A percentile compares a stretch with the other conserved stretches of the same genome.
Conservation (phyloP, 2,329 filamentous ascomycete genomes). For the Cryphonectria nitschkei region DNA sequence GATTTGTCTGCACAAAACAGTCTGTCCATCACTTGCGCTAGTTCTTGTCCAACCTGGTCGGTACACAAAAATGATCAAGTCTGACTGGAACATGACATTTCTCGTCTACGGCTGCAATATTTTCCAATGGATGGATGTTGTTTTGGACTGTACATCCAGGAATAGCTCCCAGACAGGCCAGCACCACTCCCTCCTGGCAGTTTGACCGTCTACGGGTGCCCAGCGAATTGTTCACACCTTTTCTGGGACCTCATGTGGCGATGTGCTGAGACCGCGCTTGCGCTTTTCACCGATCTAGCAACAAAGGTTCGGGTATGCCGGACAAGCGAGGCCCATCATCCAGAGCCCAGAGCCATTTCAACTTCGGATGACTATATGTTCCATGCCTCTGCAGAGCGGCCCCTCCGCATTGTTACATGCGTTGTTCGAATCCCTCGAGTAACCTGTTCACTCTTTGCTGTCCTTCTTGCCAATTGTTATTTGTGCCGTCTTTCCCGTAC, state of each 20-base stretch:
- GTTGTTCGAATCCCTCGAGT: neutral
- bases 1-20: neutral
- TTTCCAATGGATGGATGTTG: neutral
- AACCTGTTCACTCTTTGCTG: neutral
- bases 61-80: neutral
- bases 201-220: neutral
- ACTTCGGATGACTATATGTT: neutral
- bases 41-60: neutral
- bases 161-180: neutral
- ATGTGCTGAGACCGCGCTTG: neutral
- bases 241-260: neutral
- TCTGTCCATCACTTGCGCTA: neutral
- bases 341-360: neutral
- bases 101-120: neutral
- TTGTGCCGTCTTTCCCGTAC: slow-evolving; percentile 16
- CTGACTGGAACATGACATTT: neutral
- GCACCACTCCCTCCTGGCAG: neutral
- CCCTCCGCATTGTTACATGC: neutral
- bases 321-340: neutral
- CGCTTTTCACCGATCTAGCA: neutral
- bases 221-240: neutral
- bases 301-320: neutral
- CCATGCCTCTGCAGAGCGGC: neutral
- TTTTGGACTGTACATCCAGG: neutral
- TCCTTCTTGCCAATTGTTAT: slow-evolving; percentile 22